Base-by-base conservation (phyloP, 495 filamentous ascomycete genomes). In the Penicillium coprophilum region DNA sequence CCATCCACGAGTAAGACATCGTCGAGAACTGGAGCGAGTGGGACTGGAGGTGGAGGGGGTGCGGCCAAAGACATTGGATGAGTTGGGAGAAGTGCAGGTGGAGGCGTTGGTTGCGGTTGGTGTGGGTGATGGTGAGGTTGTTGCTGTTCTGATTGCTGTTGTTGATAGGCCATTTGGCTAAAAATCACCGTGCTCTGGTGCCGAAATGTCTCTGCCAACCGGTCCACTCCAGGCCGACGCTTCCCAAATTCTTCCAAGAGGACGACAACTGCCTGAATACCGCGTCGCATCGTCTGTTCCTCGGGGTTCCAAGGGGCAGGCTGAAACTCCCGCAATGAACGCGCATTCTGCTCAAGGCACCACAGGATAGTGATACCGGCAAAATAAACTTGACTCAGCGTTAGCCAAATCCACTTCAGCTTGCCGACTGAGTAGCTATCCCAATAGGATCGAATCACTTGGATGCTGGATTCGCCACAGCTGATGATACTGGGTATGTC, bases 341-440 rank as follows among this genome's bases (percentile, higher is more conserved):
- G 77, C 13, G 79, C 67, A 47, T 82, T 75, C 47, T 77, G 71
- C 51, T 78, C 72, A 20, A 78, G 61, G 51, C 74, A 77, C 76
- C 76, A 78, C 15, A 82, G 55, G 53, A 82, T 72, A 47, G 80
- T 69, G 58, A 80, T 72, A 4, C 77, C 77, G 1, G 79, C 79
- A 60, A 77, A 79, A 47, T 80, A 82, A 21, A 79, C 57, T 55
- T 82, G 80, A 52, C 78, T 79, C 34, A 80, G 69, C 0, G 79
- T 78, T 43, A 82, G 65, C 79, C 79, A 82, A 20, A 80, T 79
- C 70, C 80, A 82, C 55, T 81, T 82, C 12, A 82, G 67, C 51
- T 78, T 80, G 34, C 75, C 77, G 28, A 76, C 69, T 9, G 72
- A 73, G 46, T 79, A 80, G 39, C 72, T 75, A 46, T 79, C 72